Base-by-base conservation (phyloP, 1,284 basidiomycete species). In the Pseudozyma sp. region DNA sequence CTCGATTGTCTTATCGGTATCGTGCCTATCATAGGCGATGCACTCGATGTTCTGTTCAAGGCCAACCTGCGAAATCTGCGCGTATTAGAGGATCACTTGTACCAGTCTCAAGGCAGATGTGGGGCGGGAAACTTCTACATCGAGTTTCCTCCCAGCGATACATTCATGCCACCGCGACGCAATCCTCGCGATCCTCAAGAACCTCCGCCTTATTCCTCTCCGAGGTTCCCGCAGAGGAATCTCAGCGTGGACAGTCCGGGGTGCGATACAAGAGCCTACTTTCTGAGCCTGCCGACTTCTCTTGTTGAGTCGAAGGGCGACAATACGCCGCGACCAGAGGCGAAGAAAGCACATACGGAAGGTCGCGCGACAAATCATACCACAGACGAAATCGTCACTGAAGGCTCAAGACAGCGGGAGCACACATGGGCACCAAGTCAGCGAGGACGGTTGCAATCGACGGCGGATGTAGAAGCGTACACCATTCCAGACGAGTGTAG, bases 11-110 rank as follows among this genome's bases (percentile, higher is more conserved):
- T 79, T 14, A 49, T 85, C 6, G 83, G 83, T 4, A 56, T 83
- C n/a, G 59, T 85, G 13, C 83, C 83, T 39, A n/a, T 85, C 14
- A 56, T 85, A 14, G 83, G 83, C 4, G 83, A 85, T 59, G 59
- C 79, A 5, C 65, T 83, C 16, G 83, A 85, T 52, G 77, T 85
- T 7, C 64, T 81, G 8, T 85, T 84, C 70, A 83, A 84, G 57
- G 76, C 80, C 9, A 85, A 83, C 47, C 52, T 83, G 36, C 61
- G 81, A 21, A 84, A 84, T 42, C 57, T 84, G 31, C 70, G 67
- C 12, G 49, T 81, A 39, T 59, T 84, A 42, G 82, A 84, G 50
- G 73, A 78, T 21, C 80, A 82, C 62, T 63, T 84, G 38, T 53
- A 78, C 38, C 56, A 70, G 10, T 59, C 49, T 8, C 52, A 55